Conservation (phyloP, 257 asterid species). For the Eustoma russellianum region DNA sequence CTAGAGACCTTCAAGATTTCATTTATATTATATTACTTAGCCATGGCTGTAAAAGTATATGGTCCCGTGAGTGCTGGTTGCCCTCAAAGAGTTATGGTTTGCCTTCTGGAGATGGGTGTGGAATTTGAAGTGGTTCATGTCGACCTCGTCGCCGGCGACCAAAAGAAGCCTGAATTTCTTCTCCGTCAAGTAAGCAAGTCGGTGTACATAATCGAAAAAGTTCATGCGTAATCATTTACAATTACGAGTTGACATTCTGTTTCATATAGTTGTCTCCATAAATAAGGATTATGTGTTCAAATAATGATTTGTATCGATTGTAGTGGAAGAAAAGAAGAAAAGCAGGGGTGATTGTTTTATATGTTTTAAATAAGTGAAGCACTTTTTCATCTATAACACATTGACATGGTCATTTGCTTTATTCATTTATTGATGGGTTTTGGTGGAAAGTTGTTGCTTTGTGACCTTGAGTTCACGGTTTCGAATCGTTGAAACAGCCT, state of each 20-base stretch:
- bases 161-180: constrained; percentile 40
- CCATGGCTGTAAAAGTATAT: constrained; percentile 60
- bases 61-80: constrained; percentile 60
- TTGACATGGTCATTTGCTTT: too few relatives aligned
- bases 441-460: too few relatives aligned
- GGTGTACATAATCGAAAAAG: not conserved
- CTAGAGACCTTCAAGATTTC: not conserved
- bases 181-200: constrained; percentile 33
- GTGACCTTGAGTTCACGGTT: not conserved
- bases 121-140: constrained; percentile 46
- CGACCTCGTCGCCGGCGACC: constrained; percentile 43
- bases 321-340: too few relatives aligned
- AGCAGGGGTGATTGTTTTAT: too few relatives aligned
- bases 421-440: too few relatives aligned
- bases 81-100: constrained; percentile 62
- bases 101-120: constrained; percentile 52
- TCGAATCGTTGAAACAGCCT: too few relatives aligned
- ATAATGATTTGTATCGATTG: too few relatives aligned
- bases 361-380: too few relatives aligned
- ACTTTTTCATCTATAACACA: too few relatives aligned
- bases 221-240: not conserved
- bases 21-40: not conserved
- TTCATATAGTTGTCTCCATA: too few relatives aligned
- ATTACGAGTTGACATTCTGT: too few relatives aligned
- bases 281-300: too few relatives aligned